phyloP scores from a whole-genome alignment of 805 yeast genomes.

The Allodekkera sacchari region DNA sequence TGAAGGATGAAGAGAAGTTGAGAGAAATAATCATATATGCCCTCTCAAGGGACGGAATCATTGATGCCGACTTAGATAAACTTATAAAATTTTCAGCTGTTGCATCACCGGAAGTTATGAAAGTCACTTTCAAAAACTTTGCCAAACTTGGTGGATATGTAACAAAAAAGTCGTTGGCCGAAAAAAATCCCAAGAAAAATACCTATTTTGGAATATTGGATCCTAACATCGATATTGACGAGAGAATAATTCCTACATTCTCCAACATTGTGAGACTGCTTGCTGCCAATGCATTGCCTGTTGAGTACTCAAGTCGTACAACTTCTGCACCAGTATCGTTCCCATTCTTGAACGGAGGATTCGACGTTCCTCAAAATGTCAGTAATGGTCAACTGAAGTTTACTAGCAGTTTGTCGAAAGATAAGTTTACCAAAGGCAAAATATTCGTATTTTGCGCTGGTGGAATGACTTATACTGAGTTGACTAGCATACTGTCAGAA shows the following conservation, averaged over 20 bases:
- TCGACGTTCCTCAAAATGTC: slow-evolving; percentile 19
- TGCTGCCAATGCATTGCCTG: slow-evolving; percentile 20
- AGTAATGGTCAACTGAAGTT: slow-evolving; percentile 25
- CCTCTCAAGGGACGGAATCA: slow-evolving; percentile 72
- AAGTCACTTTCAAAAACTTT: no score
- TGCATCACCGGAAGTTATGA: no score
- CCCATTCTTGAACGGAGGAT: slow-evolving; percentile 35
- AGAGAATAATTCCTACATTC: slow-evolving; percentile 19
- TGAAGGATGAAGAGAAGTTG: slow-evolving; percentile 53
- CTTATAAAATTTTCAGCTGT: slow-evolving; percentile 58
- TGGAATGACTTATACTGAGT: slow-evolving; percentile 79
- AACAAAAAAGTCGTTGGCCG: slow-evolving; percentile 30
- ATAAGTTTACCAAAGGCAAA: slow-evolving; percentile 43
- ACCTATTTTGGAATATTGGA: slow-evolving; percentile 44
- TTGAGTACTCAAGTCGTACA: slow-evolving; percentile 14
- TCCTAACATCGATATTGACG: slow-evolving; percentile 18
- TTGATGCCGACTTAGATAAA: slow-evolving; percentile 64
- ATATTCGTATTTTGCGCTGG: slow-evolving; percentile 81
- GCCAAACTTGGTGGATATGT: slow-evolving; percentile 28
- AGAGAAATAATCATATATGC: slow-evolving; percentile 71
- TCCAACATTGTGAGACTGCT: slow-evolving; percentile 19
- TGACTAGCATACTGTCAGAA: slow-evolving; percentile 66
- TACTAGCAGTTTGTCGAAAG: slow-evolving; percentile 9
- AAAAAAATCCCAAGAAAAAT: slow-evolving; percentile 37
- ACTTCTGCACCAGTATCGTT: slow-evolving; percentile 25